These are phyloP conservation scores for Cyberlindnera xishuangbannaensis DNA, from an alignment of 805 yeast species.

Conservation along the genomic window DNA sequence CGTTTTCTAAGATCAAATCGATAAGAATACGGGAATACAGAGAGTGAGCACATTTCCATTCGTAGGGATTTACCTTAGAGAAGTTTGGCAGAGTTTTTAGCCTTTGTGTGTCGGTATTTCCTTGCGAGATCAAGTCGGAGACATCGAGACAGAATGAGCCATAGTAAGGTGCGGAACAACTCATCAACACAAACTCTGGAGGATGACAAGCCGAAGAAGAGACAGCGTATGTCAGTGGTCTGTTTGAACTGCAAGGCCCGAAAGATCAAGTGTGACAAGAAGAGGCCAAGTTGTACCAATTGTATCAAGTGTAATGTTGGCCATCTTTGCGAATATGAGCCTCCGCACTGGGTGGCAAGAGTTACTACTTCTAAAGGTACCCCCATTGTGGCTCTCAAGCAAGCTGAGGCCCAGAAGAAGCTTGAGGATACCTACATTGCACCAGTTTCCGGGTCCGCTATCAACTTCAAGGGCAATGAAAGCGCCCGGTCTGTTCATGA, in stretches of 20 bases:
- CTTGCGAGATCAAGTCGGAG: too few relatives aligned
- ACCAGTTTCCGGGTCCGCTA: neutral
- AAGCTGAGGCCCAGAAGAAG: constrained; percentile 2
- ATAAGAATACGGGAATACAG: too few relatives aligned
- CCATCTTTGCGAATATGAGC: constrained; percentile 23
- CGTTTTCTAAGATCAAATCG: too few relatives aligned
- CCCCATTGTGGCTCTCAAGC: constrained; percentile 6
- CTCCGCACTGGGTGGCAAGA: constrained; percentile 24
- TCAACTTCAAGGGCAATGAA: neutral
- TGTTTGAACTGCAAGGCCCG: constrained; percentile 34
- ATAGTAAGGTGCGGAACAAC: too few relatives aligned
- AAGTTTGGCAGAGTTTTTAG: too few relatives aligned
- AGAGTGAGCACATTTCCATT: too few relatives aligned
- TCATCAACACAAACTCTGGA: too few relatives aligned
- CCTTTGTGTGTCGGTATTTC: too few relatives aligned
- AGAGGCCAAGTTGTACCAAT: constrained; percentile 30
- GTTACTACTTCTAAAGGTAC: constrained; percentile 11
- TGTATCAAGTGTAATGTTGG: constrained; percentile 29
- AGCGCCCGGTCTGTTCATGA: constrained; percentile 4
- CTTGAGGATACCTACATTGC: neutral
- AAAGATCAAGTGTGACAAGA: constrained; percentile 38
- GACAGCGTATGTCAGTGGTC: constrained; percentile 34
- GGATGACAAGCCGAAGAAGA: too few relatives aligned
- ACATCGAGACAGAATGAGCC: too few relatives aligned
- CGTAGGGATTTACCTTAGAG: too few relatives aligned